phyloP scores from a whole-genome alignment of 2,329 filamentous ascomycete genomes.

The Raffaelea albimanens region DNA sequence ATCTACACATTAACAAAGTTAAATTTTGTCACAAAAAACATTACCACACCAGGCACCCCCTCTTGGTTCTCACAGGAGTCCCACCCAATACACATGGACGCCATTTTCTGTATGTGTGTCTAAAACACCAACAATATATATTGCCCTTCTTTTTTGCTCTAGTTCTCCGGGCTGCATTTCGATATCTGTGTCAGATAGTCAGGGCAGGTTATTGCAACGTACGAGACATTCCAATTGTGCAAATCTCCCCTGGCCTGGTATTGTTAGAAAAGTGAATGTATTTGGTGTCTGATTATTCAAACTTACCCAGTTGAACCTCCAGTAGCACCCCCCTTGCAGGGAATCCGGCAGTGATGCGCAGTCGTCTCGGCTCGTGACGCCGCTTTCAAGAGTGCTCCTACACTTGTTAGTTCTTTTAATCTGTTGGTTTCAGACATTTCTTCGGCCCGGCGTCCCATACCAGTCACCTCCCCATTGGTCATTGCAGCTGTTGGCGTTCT shows the following conservation, averaged over 20 bases:
- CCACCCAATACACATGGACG: too few species aligned
- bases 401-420: not conserved
- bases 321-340: constrained; percentile 10
- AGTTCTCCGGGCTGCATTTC: not conserved
- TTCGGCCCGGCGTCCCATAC: not conserved
- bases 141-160: too few species aligned
- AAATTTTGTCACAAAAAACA: too few species aligned
- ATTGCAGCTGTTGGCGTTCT: constrained; percentile 8
- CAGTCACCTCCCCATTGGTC: constrained; percentile 8
- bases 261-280: too few species aligned
- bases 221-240: constrained; percentile 3
- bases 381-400: constrained; percentile 6
- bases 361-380: constrained; percentile 4
- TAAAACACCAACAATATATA: too few species aligned
- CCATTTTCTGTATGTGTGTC: too few species aligned
- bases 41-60: too few species aligned
- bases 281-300: too few species aligned
- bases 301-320: constrained; percentile 10
- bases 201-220: constrained; percentile 5
- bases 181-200: constrained; percentile 2
- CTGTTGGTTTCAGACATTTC: too few species aligned
- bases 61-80: too few species aligned
- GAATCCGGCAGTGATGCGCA: constrained; percentile 4
- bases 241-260: too few species aligned
- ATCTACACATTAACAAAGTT: too few species aligned